A percentile compares a stretch with the other conserved stretches of the same genome.
Evolutionary conservation across 129 eudicot genomes (phyloP).

Genomic region (Chrysanthemum seticuspe): DNA sequence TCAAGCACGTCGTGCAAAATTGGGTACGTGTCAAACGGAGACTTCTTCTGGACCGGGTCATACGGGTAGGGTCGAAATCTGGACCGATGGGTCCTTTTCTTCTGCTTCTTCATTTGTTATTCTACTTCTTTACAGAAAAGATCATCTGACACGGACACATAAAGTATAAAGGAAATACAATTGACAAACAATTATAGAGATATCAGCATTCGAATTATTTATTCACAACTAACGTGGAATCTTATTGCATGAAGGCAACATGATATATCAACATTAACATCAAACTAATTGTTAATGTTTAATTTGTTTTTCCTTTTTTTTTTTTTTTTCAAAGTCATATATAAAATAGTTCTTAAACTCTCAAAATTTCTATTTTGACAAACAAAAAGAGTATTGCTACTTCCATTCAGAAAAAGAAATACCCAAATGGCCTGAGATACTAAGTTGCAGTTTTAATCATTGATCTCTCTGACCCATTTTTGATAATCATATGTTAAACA

Average conservation of each 20-base stretch:
- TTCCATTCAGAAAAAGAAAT: neutral
- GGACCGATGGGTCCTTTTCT: slow-evolving; percentile 1
- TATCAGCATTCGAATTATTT: neutral
- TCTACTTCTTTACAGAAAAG: slow-evolving; percentile 6
- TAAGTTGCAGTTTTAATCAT: too few relatives aligned
- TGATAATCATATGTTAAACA: too few relatives aligned
- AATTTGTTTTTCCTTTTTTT: neutral
- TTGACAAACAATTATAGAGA: neutral
- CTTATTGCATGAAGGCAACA: slow-evolving; percentile 7
- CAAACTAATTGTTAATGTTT: neutral
- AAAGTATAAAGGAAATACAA: neutral
- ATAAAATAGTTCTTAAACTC: neutral
- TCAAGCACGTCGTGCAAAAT: slow-evolving; percentile 10
- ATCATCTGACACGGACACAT: neutral
- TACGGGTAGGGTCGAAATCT: slow-evolving; percentile 6
- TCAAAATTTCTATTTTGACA: neutral
- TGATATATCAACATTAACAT: neutral
- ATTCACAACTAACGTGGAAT: neutral
- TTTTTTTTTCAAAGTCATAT: neutral
- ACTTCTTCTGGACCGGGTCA: slow-evolving; percentile 9
- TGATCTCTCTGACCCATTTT: too few relatives aligned
- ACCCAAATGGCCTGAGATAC: neutral
- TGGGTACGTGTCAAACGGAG: slow-evolving; percentile 12
- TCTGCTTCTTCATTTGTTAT: neutral
- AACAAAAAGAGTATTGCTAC: too few relatives aligned